Conservation (phyloP, 2,329 filamentous ascomycete genomes). For the Trichophyton schoenleinii region DNA sequence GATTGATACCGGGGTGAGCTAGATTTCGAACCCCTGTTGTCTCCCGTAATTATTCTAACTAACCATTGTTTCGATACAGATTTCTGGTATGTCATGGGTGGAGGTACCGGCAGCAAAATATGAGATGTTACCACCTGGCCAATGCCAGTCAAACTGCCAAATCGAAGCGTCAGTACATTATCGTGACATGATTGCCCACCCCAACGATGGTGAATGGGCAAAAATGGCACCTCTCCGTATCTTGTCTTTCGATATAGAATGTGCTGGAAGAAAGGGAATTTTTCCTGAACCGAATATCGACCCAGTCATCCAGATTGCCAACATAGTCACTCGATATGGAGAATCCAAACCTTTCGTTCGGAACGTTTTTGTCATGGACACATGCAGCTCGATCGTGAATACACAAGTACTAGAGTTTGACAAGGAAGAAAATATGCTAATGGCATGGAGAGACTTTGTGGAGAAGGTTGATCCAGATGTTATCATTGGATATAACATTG, state of each 20-base stretch:
- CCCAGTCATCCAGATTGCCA: conserved; percentile 95
- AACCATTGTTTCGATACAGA: conserved; percentile 33
- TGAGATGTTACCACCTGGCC: conserved; percentile 50
- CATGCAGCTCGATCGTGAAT: conserved; percentile 84
- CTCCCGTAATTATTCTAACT: not conserved
- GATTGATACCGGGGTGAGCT: conserved; percentile 74
- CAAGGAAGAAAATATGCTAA: conserved; percentile 78
- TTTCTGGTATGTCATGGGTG: conserved; percentile 96
- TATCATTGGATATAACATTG: conserved; percentile 97
- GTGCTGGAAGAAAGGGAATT: conserved; percentile 90
- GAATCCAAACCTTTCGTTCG: conserved; percentile 90
- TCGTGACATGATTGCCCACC: conserved; percentile 70
- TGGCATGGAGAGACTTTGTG: conserved; percentile 80
- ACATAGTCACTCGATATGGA: conserved; percentile 86
- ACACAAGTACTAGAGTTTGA: conserved; percentile 80
- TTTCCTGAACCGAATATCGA: conserved; percentile 89
- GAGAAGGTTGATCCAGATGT: conserved; percentile 88
- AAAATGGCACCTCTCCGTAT: conserved; percentile 94
- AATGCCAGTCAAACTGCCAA: conserved; percentile 83
- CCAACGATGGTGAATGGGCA: conserved; percentile 84
- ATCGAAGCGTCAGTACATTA: conserved; percentile 85
- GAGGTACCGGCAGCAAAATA: conserved; percentile 67
- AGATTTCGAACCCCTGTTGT: not conserved
- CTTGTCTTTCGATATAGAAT: conserved; percentile 96
- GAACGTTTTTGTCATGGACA: conserved; percentile 92